Base-by-base conservation (phyloP, 768 basidiomycete genomes). In the Phylloporus arenicola region DNA sequence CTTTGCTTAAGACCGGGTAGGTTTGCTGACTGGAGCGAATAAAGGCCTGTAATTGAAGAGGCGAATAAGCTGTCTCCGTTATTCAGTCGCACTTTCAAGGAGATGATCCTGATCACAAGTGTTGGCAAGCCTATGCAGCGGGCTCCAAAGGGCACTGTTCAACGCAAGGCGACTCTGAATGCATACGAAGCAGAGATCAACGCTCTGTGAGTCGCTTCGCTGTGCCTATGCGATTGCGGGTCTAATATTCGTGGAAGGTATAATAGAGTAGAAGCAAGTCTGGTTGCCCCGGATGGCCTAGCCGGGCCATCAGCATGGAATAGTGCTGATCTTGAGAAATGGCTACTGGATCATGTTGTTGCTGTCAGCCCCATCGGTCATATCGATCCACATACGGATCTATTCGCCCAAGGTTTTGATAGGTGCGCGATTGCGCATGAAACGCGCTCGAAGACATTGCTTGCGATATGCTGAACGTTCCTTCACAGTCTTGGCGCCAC, bases 91-190 rank as follows among this genome's bases (percentile, higher is more conserved):
- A 67, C 76, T 7, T 76, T 73, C 66, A 76, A 75, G 59, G 74
- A 80, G 57, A 75, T 79, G 77, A 78, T 80, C 37, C 30, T 79
- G 13, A 59, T 78, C 13, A 61, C 76, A 0, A 53, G 58, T 0
- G 41, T 62, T 24, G 63, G 58, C 0, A 76, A 75, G 49, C 78
- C 77, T 0, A 56, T 80, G 24, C 57, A 61, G 11, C 68, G 72
- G 38, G 64, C 76, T 1, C 65, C 60, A 1, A 69, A 69, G 38
- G 68, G 61, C 2, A 67, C 57, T 4, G 51, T 63, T 4, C 56
- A 52, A 33, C 50, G 53, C 25, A 56, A 63, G 20, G 52, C 30
- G 0, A 47, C 54, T 0, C 14, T 65, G 12, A 53, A 62, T 2
- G 55, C n/a, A 14, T 69, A 69, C n/a, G 48, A 53, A 29, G 4